Base-by-base conservation (phyloP, 768 basidiomycete genomes). In the Obba rivulosa region DNA sequence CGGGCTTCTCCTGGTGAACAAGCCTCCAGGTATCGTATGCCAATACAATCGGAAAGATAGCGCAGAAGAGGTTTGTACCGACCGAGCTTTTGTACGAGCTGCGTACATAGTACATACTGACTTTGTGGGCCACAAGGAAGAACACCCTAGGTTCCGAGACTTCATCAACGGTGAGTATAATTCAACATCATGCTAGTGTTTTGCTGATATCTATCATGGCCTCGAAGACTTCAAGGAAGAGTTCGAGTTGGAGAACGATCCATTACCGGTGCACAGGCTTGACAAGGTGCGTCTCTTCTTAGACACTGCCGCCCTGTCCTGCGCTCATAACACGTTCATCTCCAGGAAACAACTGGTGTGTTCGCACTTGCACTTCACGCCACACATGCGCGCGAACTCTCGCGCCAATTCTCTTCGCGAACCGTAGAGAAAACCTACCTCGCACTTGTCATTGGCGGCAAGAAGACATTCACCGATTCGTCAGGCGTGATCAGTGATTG, bases 311-410 rank as follows among this genome's bases (percentile, higher is more conserved):
- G 20, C 47, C 43, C 28, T 21, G 43, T 13, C 23, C 21, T 11
- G 14, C 34, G 7, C 20, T 22, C n/a, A 22, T 34, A 18, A 28
- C 4, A 7, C 14, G 4, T 37, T 17, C 17, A 25, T 24, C 38
- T 34, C 4, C 41, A 86, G 85, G 62, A 69, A 1, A 85, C 83
- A 1, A 86, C 85, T 1, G 85, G 85, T 21, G 73, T 72, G 23
- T 66, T 86, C 17, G 52, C 80, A n/a, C 66, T 86, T 14, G 80
- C 79, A 8, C 71, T 74, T 11, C 73, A 74, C 18, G 47, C 63
- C 4, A 39, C 58, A 14, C 52, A 68, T 21, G 77, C 80, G 2
- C 71, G 69, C 38, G 67, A 74, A n/a, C 50, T 86, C 3, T 75
- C 76, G 0, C 67, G 64, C n/a, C 83, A 85, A 56, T 81, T 87